Base-by-base conservation (phyloP, 371 early-diverging fungal genomes). In the Rhizomucor miehei region DNA sequence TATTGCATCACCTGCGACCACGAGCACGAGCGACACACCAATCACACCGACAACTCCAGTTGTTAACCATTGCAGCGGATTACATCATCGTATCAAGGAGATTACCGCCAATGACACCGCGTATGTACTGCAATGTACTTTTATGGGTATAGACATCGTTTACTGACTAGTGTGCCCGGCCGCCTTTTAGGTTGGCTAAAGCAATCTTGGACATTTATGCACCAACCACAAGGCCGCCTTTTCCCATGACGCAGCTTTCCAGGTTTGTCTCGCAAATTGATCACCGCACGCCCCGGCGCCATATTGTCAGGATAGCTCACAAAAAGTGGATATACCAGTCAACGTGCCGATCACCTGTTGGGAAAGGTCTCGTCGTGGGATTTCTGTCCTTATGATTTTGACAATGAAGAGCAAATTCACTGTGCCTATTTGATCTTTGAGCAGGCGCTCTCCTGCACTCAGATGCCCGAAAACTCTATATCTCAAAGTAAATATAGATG, bases 381-480 rank as follows among this genome's bases (percentile, higher is more conserved):
- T 38, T 87, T 87, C 62, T 75, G 76, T 60, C 87, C 89, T 12
- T 82, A 85, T 62, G 82, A 82, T 49, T 63, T 85, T 23, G 64
- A 73, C 29, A 78, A 78, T 40, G 70, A 73, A 29, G 89, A 89
- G 46, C 59, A 87, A 44, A 71, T 88, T 57, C 85, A 86, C 52
- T 82, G 85, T 52, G 84, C 81, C 1, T 74, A 76, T 49, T 63
- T 89, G 29, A 81, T 88, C 52, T 78, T 89, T 55, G 76, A 84
- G 60, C 80, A 85, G 52, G 78, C 79, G 34, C 69, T 86, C 50
- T 62, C 67, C 34, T 63, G 81, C 46, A 80, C 81, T 6, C 85
- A 83, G 48, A 55, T 89, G 20, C 60, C 62, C 39, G 29, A 29
- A 29, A 29, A 29, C 29, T 29, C 29, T 29, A 29, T 29, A 29